Conservation (phyloP, 2,329 filamentous ascomycete genomes). For the Pestalotiopsis sp. region DNA sequence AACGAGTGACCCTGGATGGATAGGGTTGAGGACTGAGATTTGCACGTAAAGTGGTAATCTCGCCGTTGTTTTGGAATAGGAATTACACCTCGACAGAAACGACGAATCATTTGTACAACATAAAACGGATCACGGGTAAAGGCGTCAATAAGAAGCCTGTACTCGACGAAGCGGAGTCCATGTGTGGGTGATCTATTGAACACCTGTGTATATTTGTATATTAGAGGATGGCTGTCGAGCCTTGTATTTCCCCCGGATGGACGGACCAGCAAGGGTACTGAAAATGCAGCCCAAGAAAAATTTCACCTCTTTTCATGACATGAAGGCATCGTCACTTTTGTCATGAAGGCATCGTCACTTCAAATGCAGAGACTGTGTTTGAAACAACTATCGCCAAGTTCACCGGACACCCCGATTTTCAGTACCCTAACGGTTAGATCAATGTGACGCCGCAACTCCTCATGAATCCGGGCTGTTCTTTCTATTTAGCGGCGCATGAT, state of each 20-base stretch:
- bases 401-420: background rate
- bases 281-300: background rate
- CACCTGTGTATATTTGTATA: conserved; percentile 5
- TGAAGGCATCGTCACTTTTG: background rate
- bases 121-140: background rate
- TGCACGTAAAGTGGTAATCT: background rate
- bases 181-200: background rate
- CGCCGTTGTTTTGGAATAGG: background rate
- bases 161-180: background rate
- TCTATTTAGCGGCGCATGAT: background rate
- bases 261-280: background rate
- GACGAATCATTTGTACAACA: background rate
- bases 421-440: background rate
- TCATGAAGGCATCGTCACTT: background rate
- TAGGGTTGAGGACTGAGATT: background rate
- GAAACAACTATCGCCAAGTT: background rate
- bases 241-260: background rate
- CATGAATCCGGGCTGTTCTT: background rate
- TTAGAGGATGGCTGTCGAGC: background rate
- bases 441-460: background rate
- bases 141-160: background rate
- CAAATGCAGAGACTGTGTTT: background rate
- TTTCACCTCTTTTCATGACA: conserved; percentile 7
- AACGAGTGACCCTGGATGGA: background rate
- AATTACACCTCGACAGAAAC: background rate